Percentiles rank a stretch among this genome's conserved stretches.
Conservation (phyloP, 129 eudicot genomes). For the Deinandra increscens region DNA sequence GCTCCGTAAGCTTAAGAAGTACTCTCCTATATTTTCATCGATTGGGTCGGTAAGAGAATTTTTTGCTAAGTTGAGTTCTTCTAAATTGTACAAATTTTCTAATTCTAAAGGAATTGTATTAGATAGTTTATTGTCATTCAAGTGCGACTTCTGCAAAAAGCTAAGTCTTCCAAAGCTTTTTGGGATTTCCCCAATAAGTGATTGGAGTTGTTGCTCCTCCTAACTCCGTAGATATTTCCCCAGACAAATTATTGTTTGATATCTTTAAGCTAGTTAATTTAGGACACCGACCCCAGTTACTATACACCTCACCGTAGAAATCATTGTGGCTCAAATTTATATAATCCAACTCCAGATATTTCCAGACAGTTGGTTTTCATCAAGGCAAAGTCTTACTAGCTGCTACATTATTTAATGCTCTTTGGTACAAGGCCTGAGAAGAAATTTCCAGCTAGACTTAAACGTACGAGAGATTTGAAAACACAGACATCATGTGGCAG, state of each 20-base stretch:
- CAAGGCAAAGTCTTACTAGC: too few species aligned
- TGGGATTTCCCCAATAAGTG: slow-evolving; percentile 37
- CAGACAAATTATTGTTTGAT: too few species aligned
- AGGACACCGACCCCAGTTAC: slow-evolving; percentile 30
- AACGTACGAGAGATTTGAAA: too few species aligned
- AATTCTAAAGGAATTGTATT: slow-evolving; percentile 35
- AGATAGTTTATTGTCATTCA: slow-evolving; percentile 33
- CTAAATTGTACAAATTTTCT: slow-evolving; percentile 23
- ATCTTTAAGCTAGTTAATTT: slow-evolving; percentile 28
- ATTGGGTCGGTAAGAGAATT: too few species aligned
- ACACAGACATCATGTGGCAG: too few species aligned
- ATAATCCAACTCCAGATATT: slow-evolving; percentile 34
- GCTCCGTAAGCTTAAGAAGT: too few species aligned
- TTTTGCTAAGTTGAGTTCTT: slow-evolving; percentile 31
- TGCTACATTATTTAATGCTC: too few species aligned
- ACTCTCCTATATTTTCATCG: too few species aligned
- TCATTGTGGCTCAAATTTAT: slow-evolving; percentile 32
- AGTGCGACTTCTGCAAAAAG: neutral
- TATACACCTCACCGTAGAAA: slow-evolving; percentile 39
- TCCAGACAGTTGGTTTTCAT: slow-evolving; percentile 38
- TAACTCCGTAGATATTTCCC: slow-evolving; percentile 24
- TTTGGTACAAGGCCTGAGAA: too few species aligned
- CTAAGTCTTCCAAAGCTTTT: slow-evolving; percentile 18
- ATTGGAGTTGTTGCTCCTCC: slow-evolving; percentile 31
- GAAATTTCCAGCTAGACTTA: too few species aligned